Evolutionary conservation across 1,139 yeast genomes (phyloP), one percentile per base, ranked within the genome.

Genomic region (Geotrichum europaeum): DNA sequence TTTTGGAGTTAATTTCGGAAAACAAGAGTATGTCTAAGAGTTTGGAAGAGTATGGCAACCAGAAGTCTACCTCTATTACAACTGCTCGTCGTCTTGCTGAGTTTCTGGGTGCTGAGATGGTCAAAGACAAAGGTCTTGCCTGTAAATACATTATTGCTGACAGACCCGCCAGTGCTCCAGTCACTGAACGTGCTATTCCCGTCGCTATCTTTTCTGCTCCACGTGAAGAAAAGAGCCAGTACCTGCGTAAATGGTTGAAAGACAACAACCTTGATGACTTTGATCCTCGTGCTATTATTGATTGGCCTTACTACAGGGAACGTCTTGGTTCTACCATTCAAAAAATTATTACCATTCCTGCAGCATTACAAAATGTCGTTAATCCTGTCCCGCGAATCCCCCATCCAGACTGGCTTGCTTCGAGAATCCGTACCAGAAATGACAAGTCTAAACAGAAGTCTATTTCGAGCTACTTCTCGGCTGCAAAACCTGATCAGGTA

Each of bases 81-180:
- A 94, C 99, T 1, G 99, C 99, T 0, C 84, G 81, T 67, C 81
- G 99, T 66, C 78, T 95, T 57, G 97, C 97, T 62, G 98, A 94
- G 68, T 94, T 95, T 70, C 79, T 95, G 66, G 99, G 99, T n/a
- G 92, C 87, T 64, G 97, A 90, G 68, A 94, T 94, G 97, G 96
- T 91, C 10, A 91, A 90, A 68, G 98, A 92, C 75, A 92, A 94
- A 60, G 99, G 99, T 65, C 82, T 95, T 65, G 97, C 96, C 1
- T 94, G 97, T 75, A 91, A 91, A 72, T 95, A 91, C 75, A 87
- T 95, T 74, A 92, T 95, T 65, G 87, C 97, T 65, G 84, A 86
- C 53, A 85, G 84, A 66, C 99, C 99, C 1, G 70, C 80, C 32
- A 88, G 87, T 55, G 87, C 96, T 1, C 97, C 99, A 0, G 95